Evolutionary conservation across 2,329 filamentous ascomycete species (phyloP), one percentile per base, ranked within the genome.

Genomic region (Colletotrichum nymphaeae): DNA sequence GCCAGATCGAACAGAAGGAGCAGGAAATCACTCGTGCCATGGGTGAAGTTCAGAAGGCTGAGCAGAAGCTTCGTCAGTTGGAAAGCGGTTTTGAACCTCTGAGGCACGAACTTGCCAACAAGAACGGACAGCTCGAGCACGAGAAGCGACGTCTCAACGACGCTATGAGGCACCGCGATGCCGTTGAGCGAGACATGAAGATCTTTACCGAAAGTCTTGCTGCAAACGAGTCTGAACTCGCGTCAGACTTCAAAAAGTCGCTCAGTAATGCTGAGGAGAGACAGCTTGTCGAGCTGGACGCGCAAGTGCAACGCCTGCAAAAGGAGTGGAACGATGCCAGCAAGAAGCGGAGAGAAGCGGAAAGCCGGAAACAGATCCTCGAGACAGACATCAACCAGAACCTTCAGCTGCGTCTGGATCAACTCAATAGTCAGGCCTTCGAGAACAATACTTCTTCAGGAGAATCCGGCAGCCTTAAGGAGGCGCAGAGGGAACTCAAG

Each of bases 351-450:
- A 90, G 94, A 75, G 93, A 95, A 69, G 87, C 97, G 1, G 95
- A 98, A 82, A 90, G 89, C 30, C 90, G 91, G 67, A 98, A 98
- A 84, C 92, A 93, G 66, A 90, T 94, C 49, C 88, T 98, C 32
- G 96, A 99, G 81, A 91, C 94, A 42, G 94, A 97, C 79, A 86
- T 99, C 60, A 92, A 93, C n/a, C 94, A 97, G 78, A 97, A 98
- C 78, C 87, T 99, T 56, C 92, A 93, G 78, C 93, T 95, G 77
- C 94, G 93, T 76, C 90, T 98, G 37, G 95, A 98, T 77, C 94
- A 98, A 81, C 89, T 99, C 67, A 93, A 93, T 76, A 90, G 91
- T 74, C 90, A 93, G 78, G 94, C 93, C 19, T 90, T 93, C 73
- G 95, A 97, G 76, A 88, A 87, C 66, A 88, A 86, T 67, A 86